Evolutionary conservation across 1,139 yeast species (phyloP), one percentile per base, ranked within the genome.

Genomic region (Candida sanyaensis): DNA sequence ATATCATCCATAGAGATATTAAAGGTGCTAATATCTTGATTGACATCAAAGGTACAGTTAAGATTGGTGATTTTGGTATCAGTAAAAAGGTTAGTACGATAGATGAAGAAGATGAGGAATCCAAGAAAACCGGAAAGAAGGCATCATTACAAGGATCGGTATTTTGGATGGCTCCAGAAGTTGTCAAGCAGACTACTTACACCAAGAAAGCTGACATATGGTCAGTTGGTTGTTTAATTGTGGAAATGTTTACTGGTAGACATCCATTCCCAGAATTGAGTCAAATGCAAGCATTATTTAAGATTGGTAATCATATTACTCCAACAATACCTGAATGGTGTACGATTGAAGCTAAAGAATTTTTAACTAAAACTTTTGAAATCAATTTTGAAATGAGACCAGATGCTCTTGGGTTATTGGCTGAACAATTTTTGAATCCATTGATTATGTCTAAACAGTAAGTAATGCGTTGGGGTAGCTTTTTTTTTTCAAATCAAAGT

Each of bases 121-220:
- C 59, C 41, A 61, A 56, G 53, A 65, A 57, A 50, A 60, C 71
- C 10, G 73, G 77, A 26, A 84, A 88, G 56, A 77, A 97, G 42
- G 93, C 91, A 0, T 89, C 97, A 0, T 66, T 92, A 42, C 97
- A 91, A 68, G 98, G 98, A 0, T 88, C 96, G 6, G 96, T 91
- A 0, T 92, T 86, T 61, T 92, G 98, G 98, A 92, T 92, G 98
- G 97, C 97, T 0, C 98, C 98, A 0, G 98, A 92, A 63, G 97
- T 92, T 11, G 97, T 91, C 11, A 88, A 89, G 60, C 97, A 91
- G 61, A 85, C 90, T 1, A 88, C 93, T 0, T 88, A 90, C 50
- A 91, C 97, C 5, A 83, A 87, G 44, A 89, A 88, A 62, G 96
- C 96, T 0, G 98, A 92, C 64, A 90, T 92, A 29, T 92, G 98